Evolutionary conservation across 2,329 filamentous ascomycete species (phyloP), one percentile per base, ranked within the genome.

Genomic region (Polytolypa hystricis): DNA sequence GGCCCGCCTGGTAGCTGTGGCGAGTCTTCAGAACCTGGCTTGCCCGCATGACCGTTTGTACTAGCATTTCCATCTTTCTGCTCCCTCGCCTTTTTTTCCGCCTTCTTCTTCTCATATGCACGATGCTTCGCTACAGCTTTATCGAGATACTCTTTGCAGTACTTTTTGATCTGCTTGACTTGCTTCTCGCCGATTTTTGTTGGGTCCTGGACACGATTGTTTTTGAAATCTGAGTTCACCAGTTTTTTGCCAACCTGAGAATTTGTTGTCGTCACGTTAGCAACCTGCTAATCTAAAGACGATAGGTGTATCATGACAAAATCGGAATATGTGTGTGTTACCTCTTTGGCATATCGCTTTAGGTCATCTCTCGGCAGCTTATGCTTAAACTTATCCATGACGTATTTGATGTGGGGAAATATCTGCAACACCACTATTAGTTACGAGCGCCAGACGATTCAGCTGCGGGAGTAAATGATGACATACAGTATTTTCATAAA

Each of bases 401-500:
- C 79, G 45, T 85, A 73, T 57, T 86, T 89, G 48, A 96, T 79
- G 39, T 85, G 78, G 4, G 85, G 85, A 53, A 81, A 84, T 5
- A 95, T 69, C 85, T 91, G 46, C 8, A 35, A n/a, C 11, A 9
- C 12, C 12, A n/a, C 14, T 16, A 17, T 35, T 10, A 35, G 33
- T 17, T 38, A 3, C 8, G n/a, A n/a, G n/a, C n/a, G n/a, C n/a
- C n/a, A n/a, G n/a, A n/a, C n/a, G n/a, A n/a, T n/a, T n/a, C n/a
- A n/a, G n/a, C n/a, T n/a, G n/a, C n/a, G n/a, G n/a, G n/a, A n/a
- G n/a, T n/a, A n/a, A n/a, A n/a, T n/a, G n/a, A 19, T 26, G 18
- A 66, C 83, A 58, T 70, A 93, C 85, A 35, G 86, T 93, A 54
- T 87, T 87, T 58, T 95, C 87, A 51, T 95, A 96, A 2, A 94